phyloP scores from a whole-genome alignment of 2,329 filamentous ascomycete genomes.

The Diplodia sapinea region DNA sequence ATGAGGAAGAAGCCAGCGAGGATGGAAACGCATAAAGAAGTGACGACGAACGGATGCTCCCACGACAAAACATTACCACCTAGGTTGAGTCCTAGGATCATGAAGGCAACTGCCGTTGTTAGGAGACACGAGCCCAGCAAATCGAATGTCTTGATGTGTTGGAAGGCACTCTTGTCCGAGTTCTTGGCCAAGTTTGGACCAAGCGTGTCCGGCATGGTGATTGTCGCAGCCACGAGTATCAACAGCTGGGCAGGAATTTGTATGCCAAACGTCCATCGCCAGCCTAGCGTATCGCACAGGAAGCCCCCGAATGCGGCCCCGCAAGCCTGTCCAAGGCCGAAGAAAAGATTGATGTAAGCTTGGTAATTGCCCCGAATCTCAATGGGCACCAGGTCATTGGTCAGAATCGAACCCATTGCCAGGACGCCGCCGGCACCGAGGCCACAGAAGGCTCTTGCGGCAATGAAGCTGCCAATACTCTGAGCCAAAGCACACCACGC shows the following conservation, averaged over 20 bases:
- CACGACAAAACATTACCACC: constrained; percentile 60
- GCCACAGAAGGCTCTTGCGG: constrained; percentile 72
- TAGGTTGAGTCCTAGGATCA: constrained; percentile 59
- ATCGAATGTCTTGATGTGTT: constrained; percentile 57
- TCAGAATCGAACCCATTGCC: constrained; percentile 72
- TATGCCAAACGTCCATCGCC: constrained; percentile 71
- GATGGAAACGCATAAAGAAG: constrained; percentile 51
- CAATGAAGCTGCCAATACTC: constrained; percentile 72
- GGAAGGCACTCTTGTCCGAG: constrained; percentile 49
- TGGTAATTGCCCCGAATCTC: constrained; percentile 75
- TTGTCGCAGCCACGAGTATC: constrained; percentile 51
- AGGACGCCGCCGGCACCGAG: constrained; percentile 75
- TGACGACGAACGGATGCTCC: constrained; percentile 57
- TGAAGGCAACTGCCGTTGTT: constrained; percentile 53
- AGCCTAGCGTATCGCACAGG: constrained; percentile 72
- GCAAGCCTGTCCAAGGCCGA: constrained; percentile 57
- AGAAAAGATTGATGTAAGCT: constrained; percentile 71
- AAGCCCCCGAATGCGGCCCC: constrained; percentile 73
- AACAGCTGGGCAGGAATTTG: constrained; percentile 58
- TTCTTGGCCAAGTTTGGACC: constrained; percentile 53
- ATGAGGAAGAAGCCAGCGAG: constrained; percentile 51
- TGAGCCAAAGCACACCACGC: constrained; percentile 71
- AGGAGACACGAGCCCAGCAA: constrained; percentile 56
- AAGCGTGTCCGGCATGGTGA: constrained; percentile 53
- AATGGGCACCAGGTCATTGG: constrained; percentile 76